Evolutionary conservation across 2,329 filamentous ascomycete genomes (phyloP).

Genomic region (Epichloe bromicola): DNA sequence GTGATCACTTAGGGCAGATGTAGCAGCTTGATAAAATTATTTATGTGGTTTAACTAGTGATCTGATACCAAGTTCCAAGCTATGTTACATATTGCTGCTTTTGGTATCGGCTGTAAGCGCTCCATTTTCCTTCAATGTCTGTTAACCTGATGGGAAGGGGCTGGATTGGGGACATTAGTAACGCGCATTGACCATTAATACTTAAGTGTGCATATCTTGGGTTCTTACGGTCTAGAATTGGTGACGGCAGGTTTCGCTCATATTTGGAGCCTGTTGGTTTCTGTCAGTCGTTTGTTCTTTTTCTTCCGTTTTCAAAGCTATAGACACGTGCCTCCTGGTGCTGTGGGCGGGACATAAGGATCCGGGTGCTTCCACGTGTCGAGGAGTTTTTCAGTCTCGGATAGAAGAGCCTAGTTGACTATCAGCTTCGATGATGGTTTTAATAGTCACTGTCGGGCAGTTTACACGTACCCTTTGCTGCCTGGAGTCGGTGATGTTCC

Average conservation of each 20-base stretch:
- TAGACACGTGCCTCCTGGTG: constrained; percentile 64
- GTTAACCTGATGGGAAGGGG: constrained; percentile 13
- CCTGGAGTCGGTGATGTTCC: constrained; percentile 67
- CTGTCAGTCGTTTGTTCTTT: constrained; percentile 6
- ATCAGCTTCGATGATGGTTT: not conserved
- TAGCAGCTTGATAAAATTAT: no score
- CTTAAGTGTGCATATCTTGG: not conserved
- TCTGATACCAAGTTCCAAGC: not conserved
- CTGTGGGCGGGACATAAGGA: constrained; percentile 77
- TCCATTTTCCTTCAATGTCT: not conserved
- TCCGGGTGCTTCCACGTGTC: constrained; percentile 97
- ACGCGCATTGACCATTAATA: no score
- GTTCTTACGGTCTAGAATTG: constrained; percentile 65
- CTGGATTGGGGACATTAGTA: constrained; percentile 7
- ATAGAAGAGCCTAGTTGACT: constrained; percentile 56
- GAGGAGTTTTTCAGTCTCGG: constrained; percentile 77
- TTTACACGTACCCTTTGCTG: constrained; percentile 59
- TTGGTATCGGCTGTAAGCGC: not conserved
- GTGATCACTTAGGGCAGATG: not conserved
- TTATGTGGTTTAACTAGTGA: not conserved
- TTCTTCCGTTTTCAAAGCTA: not conserved
- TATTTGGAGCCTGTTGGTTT: constrained; percentile 68
- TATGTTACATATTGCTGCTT: not conserved
- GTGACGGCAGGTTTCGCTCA: constrained; percentile 79
- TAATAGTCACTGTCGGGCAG: not conserved